Evolutionary conservation across 495 filamentous ascomycete species (phyloP).

Genomic region (Lasiosphaeris hirsuta): DNA sequence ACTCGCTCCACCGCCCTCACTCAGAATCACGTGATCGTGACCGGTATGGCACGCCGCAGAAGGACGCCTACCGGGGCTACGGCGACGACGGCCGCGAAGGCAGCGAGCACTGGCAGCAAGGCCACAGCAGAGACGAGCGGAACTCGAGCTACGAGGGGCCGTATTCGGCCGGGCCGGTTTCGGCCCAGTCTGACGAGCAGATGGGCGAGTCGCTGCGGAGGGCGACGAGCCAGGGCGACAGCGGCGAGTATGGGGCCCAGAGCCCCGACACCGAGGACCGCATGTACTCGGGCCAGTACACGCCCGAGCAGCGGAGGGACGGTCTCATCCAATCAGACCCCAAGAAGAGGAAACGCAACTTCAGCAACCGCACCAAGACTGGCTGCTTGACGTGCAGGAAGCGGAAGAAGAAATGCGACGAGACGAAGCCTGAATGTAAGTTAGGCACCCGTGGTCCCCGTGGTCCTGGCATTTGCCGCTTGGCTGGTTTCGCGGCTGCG

Average conservation of each 20-base stretch:
- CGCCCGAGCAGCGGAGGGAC: slow-evolving; percentile 46
- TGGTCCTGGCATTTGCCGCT: background rate
- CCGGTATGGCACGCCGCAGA: slow-evolving; percentile 35
- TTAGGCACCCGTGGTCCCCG: slow-evolving; percentile 11
- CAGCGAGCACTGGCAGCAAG: slow-evolving; percentile 44
- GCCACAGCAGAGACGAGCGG: slow-evolving; percentile 39
- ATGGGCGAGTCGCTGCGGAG: slow-evolving; percentile 38
- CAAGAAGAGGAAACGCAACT: slow-evolving; percentile 80
- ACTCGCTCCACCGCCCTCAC: slow-evolving; percentile 28
- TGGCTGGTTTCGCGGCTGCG: slow-evolving; percentile 12
- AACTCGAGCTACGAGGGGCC: slow-evolving; percentile 42
- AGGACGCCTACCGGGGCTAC: slow-evolving; percentile 36
- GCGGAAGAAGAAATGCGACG: slow-evolving; percentile 98
- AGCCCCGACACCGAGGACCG: slow-evolving; percentile 51
- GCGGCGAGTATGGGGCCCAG: slow-evolving; percentile 40
- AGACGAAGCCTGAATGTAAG: slow-evolving; percentile 89
- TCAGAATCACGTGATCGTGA: slow-evolving; percentile 45
- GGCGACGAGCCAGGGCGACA: slow-evolving; percentile 37
- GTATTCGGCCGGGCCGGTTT: slow-evolving; percentile 37
- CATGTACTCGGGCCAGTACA: slow-evolving; percentile 42
- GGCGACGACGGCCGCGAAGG: slow-evolving; percentile 40
- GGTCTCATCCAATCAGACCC: slow-evolving; percentile 62
- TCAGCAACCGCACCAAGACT: slow-evolving; percentile 96
- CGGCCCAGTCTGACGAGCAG: slow-evolving; percentile 47
- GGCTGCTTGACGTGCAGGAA: slow-evolving; percentile 93